These are phyloP conservation scores for Fomitopsis palustris DNA, from an alignment of 1,284 basidiomycete species.

Conservation along the genomic window DNA sequence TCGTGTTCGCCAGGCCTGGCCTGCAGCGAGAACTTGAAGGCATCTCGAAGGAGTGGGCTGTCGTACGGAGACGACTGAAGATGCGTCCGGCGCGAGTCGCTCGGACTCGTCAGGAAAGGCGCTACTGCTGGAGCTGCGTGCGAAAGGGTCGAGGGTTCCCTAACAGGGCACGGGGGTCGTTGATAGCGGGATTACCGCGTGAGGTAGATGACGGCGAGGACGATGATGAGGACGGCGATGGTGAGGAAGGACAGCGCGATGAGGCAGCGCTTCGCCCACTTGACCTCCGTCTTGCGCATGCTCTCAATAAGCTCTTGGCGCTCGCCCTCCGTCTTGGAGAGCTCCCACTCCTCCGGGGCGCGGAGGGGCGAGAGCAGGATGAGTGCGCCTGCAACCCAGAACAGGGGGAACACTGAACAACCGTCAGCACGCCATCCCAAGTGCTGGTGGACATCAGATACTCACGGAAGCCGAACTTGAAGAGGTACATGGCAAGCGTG, in stretches of 20 bases:
- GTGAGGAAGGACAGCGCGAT: slow-evolving; percentile 18
- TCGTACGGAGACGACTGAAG: neutral
- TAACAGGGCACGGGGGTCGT: neutral
- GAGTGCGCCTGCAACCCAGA: slow-evolving; percentile 38
- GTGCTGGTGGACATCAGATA: neutral
- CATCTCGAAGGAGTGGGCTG: neutral
- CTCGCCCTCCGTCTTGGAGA: slow-evolving; percentile 34
- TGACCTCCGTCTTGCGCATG: slow-evolving; percentile 34
- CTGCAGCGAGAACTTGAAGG: neutral
- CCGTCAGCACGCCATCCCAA: neutral
- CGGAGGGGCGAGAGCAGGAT: slow-evolving; percentile 36
- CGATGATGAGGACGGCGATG: slow-evolving; percentile 12
- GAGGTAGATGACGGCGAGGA: slow-evolving; percentile 14
- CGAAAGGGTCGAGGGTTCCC: neutral
- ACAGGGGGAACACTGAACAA: slow-evolving; percentile 38
- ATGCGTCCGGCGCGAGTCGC: neutral
- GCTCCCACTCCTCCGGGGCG: slow-evolving; percentile 37
- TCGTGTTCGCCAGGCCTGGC: neutral
- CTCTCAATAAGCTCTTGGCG: slow-evolving; percentile 30
- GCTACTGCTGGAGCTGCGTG: neutral
- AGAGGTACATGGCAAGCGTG: slow-evolving; percentile 32
- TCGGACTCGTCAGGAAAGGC: neutral
- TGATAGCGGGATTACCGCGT: neutral
- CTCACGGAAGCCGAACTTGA: slow-evolving; percentile 31
- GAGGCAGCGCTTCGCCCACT: slow-evolving; percentile 41